Conservation (phyloP, 768 basidiomycete genomes). For the Boletellus ananas region DNA sequence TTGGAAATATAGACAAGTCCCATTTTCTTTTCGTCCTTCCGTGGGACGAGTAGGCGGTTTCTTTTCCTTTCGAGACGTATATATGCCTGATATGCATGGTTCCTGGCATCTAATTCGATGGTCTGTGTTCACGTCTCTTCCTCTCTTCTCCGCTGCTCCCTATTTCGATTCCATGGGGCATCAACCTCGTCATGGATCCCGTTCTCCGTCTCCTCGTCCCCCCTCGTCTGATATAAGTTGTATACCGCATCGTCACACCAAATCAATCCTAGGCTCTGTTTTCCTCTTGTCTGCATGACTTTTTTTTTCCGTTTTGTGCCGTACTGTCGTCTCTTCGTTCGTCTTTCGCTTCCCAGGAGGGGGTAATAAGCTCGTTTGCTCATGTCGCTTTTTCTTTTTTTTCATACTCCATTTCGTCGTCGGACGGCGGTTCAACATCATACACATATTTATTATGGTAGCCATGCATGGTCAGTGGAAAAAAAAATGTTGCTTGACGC, state of each 20-base stretch:
- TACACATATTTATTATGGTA: constrained; percentile 24
- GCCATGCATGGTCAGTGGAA: constrained; percentile 6
- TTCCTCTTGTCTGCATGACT: constrained; percentile 1
- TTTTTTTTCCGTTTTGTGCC: not conserved
- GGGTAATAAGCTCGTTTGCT: too few relatives aligned
- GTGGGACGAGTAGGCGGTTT: constrained; percentile 20
- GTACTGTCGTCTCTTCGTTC: not conserved
- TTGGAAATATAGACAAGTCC: constrained; percentile 61
- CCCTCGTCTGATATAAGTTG: constrained; percentile 18
- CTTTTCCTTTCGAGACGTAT: constrained; percentile 13
- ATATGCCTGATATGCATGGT: constrained; percentile 24
- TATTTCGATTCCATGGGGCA: constrained; percentile 10
- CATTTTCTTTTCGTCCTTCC: not conserved
- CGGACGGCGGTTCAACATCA: constrained; percentile 1
- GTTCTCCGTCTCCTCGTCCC: not conserved
- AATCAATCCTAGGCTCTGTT: constrained; percentile 8
- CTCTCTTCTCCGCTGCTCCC: constrained; percentile 12
- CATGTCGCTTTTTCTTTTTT: not conserved
- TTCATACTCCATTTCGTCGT: not conserved
- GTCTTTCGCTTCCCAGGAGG: not conserved
- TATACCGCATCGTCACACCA: constrained; percentile 27
- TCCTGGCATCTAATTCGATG: constrained; percentile 23
- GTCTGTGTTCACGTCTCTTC: constrained; percentile 13
- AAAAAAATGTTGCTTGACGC: constrained; percentile 29
- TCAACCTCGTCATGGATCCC: constrained; percentile 5